Evolutionary conservation across 2,329 filamentous ascomycete genomes (phyloP), one percentile per base, ranked within the genome.

Genomic region (Hypoxylon sp.): DNA sequence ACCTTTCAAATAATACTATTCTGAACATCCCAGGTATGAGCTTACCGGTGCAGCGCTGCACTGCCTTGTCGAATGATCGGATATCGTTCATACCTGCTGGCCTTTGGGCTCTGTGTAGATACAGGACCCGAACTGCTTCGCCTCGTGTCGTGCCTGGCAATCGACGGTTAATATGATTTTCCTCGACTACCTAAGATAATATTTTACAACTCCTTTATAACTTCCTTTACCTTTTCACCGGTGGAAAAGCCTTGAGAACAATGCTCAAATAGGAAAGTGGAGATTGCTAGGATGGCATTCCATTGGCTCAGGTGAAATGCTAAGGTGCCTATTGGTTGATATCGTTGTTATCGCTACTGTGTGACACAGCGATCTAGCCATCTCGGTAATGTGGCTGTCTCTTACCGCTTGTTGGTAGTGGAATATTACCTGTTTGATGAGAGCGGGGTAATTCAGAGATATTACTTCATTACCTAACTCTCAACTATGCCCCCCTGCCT

Each of bases 191-290:
- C 25, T 27, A 27, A 27, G 2, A 27, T 27, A 27, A 27, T 27
- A 27, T 3, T 27, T 27, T 5, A 5, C 25, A 7, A 8, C 17
- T n/a, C 1, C 37, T 42, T 7, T 17, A 8, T 11, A 33, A 33
- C 7, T 8, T 33, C 37, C n/a, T 40, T n/a, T 17, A 8, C 3
- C n/a, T 42, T 10, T 49, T 27, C 20, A 49, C 10, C 6, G 1
- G 17, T 14, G 44, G n/a, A n/a, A n/a, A 10, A 22, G 8, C 22
- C 20, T 49, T 27, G 22, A 14, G 46, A 30, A 42, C 13, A 17
- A 27, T 54, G 25, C 61, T 51, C 10, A 8, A 64, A 50, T 58
- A 64, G 61, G 61, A 58, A 64, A 58, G 61, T 58, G 61, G 61
- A 46, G 54, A 14, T 17, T 13, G 5, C 14, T 11, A 27, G 17